phyloP scores from a whole-genome alignment of 352 stramenopile species.

The Phytophthora ohioensis region DNA sequence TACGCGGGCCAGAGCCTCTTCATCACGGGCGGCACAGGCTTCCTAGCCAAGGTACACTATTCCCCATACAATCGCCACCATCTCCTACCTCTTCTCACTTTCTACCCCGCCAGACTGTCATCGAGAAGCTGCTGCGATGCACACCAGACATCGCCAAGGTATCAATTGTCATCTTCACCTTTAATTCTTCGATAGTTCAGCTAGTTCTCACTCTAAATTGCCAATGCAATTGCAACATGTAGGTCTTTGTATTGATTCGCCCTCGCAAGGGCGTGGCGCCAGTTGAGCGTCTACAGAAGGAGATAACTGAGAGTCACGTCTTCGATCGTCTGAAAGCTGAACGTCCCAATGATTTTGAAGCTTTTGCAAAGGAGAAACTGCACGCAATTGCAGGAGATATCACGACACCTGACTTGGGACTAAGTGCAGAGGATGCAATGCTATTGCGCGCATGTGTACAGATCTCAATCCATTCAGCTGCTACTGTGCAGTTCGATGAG shows the following conservation, averaged over 20 bases:
- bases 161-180: not conserved
- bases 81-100: conserved; percentile 16
- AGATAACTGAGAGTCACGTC: conserved; percentile 78
- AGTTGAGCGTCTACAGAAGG: conserved; percentile 65
- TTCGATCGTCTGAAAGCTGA: conserved; percentile 77
- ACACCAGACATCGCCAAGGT: conserved; percentile 66
- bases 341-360: conserved; percentile 53
- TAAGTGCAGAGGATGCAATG: conserved; percentile 53
- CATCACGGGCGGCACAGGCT: conserved; percentile 88
- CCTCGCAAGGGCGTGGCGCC: conserved; percentile 75
- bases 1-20: conserved; percentile 79
- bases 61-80: not conserved
- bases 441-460: conserved; percentile 58
- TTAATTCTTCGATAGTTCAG: not conserved
- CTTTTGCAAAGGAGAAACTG: conserved; percentile 67
- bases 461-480: conserved; percentile 87
- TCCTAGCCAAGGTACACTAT: conserved; percentile 77
- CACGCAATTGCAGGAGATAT: conserved; percentile 75
- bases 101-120: conserved; percentile 51
- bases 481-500: conserved; percentile 89
- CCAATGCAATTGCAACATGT: conserved; percentile 6
- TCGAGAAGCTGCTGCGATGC: conserved; percentile 86
- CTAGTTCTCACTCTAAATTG: conserved; percentile 6
- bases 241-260: conserved; percentile 84
- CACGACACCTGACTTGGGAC: conserved; percentile 66